Percentiles rank a stretch among this genome's conserved stretches.
These are phyloP conservation scores for Cercospora canescens DNA, from an alignment of 2,329 filamentous ascomycete genomes.

Conservation along the genomic window DNA sequence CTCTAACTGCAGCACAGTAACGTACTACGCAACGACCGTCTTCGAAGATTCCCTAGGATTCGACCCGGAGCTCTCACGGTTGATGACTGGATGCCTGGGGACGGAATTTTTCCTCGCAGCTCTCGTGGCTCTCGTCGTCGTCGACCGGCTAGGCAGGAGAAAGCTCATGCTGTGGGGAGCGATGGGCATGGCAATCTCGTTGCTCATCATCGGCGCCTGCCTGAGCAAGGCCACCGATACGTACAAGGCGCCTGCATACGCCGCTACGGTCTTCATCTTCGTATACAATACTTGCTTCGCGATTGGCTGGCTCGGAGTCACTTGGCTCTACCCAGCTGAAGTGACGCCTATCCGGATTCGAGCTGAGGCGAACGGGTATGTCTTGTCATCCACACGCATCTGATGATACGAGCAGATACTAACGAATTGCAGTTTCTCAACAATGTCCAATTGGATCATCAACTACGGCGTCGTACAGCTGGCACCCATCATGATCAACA, in stretches of 20 bases:
- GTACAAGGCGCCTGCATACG: slow-evolving; percentile 24
- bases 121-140: slow-evolving; percentile 58
- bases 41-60: slow-evolving; percentile 52
- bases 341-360: slow-evolving; percentile 50
- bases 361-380: slow-evolving; percentile 53
- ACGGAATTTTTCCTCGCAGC: slow-evolving; percentile 30
- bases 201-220: slow-evolving; percentile 26
- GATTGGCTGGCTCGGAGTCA: slow-evolving; percentile 33
- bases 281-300: slow-evolving; percentile 42
- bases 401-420: too few relatives aligned
- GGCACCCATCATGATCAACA: too few relatives aligned
- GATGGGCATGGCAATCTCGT: slow-evolving; percentile 28
- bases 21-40: slow-evolving; percentile 50
- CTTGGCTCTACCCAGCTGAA: slow-evolving; percentile 40
- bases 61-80: slow-evolving; percentile 18
- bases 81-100: slow-evolving; percentile 28
- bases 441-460: too few relatives aligned
- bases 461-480: too few relatives aligned
- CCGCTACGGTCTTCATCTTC: slow-evolving; percentile 41
- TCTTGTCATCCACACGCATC: too few relatives aligned
- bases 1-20: too few relatives aligned
- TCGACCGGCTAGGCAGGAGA: slow-evolving; percentile 61
- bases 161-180: slow-evolving; percentile 37
- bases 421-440: slow-evolving; percentile 20
- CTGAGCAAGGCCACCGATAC: slow-evolving; percentile 10